Evolutionary conservation across 768 basidiomycete species (phyloP).

Genomic region (Suillus placidus): DNA sequence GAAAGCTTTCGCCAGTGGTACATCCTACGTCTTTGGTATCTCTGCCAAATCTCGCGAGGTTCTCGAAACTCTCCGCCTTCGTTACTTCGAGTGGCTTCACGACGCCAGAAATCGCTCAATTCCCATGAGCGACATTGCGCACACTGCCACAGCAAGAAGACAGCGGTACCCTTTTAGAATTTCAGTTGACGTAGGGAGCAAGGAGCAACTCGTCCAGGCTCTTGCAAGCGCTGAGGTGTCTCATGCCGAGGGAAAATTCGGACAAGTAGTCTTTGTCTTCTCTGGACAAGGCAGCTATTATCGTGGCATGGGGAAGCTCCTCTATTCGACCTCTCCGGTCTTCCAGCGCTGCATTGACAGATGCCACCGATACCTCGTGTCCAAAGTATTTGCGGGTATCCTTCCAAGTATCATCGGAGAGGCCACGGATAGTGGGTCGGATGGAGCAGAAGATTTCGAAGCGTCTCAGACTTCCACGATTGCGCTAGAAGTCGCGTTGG

Average conservation of each 20-base stretch:
- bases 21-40: slow-evolving; percentile 54
- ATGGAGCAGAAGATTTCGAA: slow-evolving; percentile 42
- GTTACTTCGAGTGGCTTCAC: slow-evolving; percentile 53
- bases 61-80: slow-evolving; percentile 48
- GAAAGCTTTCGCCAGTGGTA: background rate
- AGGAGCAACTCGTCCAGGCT: slow-evolving; percentile 48
- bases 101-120: slow-evolving; percentile 25
- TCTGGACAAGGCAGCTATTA: slow-evolving; percentile 77
- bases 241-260: slow-evolving; percentile 29
- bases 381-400: slow-evolving; percentile 54
- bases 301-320: slow-evolving; percentile 58
- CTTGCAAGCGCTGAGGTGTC: slow-evolving; percentile 41
- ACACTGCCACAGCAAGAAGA: slow-evolving; percentile 68
- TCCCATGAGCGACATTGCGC: slow-evolving; percentile 56
- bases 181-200: slow-evolving; percentile 46
- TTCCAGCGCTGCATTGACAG: slow-evolving; percentile 59
- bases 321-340: slow-evolving; percentile 52
- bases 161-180: slow-evolving; percentile 57
- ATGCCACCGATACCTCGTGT: slow-evolving; percentile 54
- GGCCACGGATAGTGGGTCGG: slow-evolving; percentile 23
- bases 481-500: slow-evolving; percentile 63
- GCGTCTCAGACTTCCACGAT: slow-evolving; percentile 58
- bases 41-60: slow-evolving; percentile 59
- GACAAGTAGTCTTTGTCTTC: slow-evolving; percentile 64
- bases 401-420: slow-evolving; percentile 43